Conservation (phyloP, 495 filamentous ascomycete species). For the Aspergillus cristatus region DNA sequence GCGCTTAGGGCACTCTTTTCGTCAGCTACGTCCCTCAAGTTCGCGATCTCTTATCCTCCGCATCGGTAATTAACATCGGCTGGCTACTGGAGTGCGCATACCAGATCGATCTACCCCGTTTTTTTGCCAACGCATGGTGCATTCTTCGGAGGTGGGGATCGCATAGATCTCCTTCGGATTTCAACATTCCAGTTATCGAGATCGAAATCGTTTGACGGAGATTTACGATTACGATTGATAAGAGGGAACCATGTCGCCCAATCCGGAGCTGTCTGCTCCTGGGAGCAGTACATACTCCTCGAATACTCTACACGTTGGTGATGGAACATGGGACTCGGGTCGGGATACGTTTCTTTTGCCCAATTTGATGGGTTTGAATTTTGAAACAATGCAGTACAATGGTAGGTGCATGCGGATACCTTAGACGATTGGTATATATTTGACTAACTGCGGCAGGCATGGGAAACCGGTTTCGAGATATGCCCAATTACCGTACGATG, state of each 20-base stretch:
- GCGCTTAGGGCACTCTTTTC: too few species aligned
- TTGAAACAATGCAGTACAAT: slow-evolving; percentile 93
- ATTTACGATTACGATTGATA: not conserved
- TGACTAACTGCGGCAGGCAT: slow-evolving; percentile 51
- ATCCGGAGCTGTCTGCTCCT: slow-evolving; percentile 54
- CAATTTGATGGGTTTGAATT: slow-evolving; percentile 78
- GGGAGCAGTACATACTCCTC: slow-evolving; percentile 79
- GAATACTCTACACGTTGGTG: slow-evolving; percentile 74
- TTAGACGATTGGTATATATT: not conserved
- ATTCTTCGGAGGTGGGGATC: slow-evolving; percentile 41
- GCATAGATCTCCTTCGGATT: slow-evolving; percentile 38
- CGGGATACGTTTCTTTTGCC: slow-evolving; percentile 83
- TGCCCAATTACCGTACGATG: slow-evolving; percentile 66
- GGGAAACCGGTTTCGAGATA: slow-evolving; percentile 75
- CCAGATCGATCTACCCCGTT: not conserved
- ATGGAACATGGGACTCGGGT: slow-evolving; percentile 82
- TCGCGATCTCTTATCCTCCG: too few species aligned
- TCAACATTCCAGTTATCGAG: slow-evolving; percentile 25
- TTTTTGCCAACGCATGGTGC: slow-evolving; percentile 34
- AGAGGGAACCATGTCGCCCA: slow-evolving; percentile 28
- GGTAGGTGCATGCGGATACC: slow-evolving; percentile 43
- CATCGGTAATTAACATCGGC: too few species aligned
- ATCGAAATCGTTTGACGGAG: slow-evolving; percentile 6
- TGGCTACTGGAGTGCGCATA: too few species aligned
- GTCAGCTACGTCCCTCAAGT: too few species aligned